phyloP scores from a whole-genome alignment of 208 protist genomes.

The Lotmaria passim region DNA sequence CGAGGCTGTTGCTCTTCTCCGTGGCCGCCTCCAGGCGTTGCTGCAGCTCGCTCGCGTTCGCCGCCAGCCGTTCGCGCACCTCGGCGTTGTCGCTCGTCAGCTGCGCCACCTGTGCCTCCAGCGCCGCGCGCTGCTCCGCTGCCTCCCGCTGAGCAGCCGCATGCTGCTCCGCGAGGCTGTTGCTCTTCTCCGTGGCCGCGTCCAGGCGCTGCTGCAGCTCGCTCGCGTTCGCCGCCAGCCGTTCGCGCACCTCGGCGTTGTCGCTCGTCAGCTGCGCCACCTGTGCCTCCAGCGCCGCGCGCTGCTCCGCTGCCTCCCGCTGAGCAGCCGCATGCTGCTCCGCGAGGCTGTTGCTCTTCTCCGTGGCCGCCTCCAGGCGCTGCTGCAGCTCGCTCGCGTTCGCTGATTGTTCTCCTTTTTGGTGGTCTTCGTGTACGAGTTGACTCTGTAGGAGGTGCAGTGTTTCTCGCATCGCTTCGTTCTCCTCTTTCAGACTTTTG shows the following conservation, averaged over 20 bases:
- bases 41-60: background rate
- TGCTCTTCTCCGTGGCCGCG: background rate
- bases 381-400: background rate
- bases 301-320: background rate
- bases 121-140: too few relatives aligned
- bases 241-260: too few relatives aligned
- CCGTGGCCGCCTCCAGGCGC: background rate
- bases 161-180: too few relatives aligned
- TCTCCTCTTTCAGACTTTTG: constrained; percentile 15
- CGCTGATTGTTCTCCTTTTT: background rate
- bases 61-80: background rate
- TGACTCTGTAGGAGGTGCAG: constrained; percentile 13
- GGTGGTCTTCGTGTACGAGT: background rate
- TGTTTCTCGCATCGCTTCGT: constrained; percentile 18
- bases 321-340: constrained; percentile 5
- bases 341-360: background rate
- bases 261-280: too few relatives aligned
- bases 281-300: background rate
- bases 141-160: too few relatives aligned
- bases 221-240: background rate
- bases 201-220: constrained; percentile 6
- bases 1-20: background rate
- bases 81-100: background rate
- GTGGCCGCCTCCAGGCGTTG: background rate
- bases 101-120: too few relatives aligned